phyloP scores from a whole-genome alignment of 176 grass and related monocot genomes.

The Saccharum spontaneum region DNA sequence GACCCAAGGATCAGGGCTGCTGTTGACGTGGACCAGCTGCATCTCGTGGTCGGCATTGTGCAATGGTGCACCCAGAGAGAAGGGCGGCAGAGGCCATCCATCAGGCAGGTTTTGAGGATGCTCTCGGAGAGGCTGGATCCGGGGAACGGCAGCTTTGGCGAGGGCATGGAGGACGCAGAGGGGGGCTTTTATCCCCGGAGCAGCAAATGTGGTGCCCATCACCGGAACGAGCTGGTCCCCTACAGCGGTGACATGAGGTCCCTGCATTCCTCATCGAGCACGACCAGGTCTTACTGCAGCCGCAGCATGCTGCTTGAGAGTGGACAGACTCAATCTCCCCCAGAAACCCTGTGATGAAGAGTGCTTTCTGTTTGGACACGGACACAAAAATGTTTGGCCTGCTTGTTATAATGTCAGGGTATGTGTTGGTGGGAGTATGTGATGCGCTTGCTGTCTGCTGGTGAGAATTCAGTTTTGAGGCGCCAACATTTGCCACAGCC shows the following conservation, averaged over 20 bases:
- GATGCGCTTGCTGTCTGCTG: neutral
- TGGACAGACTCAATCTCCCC: constrained; percentile 78
- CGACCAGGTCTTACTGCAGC: constrained; percentile 90
- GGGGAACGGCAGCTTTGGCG: constrained; percentile 54
- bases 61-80: constrained; percentile 82
- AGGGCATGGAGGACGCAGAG: constrained; percentile 58
- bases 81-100: constrained; percentile 75
- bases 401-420: neutral
- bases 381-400: constrained; percentile 4
- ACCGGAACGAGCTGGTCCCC: constrained; percentile 55
- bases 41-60: constrained; percentile 59
- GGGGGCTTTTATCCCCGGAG: constrained; percentile 42
- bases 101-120: constrained; percentile 87
- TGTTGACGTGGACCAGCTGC: constrained; percentile 74
- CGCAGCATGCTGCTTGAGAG: constrained; percentile 80
- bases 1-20: constrained; percentile 51
- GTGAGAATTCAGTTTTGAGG: constrained; percentile 10
- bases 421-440: neutral
- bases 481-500: neutral
- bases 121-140: constrained; percentile 79
- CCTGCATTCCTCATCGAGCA: constrained; percentile 86
- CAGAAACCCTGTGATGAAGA: constrained; percentile 54
- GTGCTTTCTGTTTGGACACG: neutral
- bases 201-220: constrained; percentile 30
- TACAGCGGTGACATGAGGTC: constrained; percentile 59